Percentiles rank a stretch among this genome's conserved stretches.
phyloP scores from a whole-genome alignment of 2,329 filamentous ascomycete species.

The Cordyceps militaris region DNA sequence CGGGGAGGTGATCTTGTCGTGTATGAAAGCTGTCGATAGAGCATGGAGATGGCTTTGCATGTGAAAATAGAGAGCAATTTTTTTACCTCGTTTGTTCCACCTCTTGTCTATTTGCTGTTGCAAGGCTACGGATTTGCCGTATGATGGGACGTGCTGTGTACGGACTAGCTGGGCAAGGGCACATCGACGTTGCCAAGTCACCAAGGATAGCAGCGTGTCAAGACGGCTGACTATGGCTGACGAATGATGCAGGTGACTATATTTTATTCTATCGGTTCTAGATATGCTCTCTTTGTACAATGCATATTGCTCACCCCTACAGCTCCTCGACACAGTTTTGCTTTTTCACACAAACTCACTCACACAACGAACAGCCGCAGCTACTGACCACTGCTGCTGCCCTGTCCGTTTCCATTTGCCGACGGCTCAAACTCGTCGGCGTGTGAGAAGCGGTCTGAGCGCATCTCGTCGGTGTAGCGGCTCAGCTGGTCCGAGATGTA shows the following conservation, averaged over 20 bases:
- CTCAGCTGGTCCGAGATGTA: constrained; percentile 79
- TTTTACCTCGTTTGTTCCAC: constrained; percentile 11
- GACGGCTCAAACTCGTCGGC: constrained; percentile 44
- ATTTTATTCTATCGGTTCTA: background rate
- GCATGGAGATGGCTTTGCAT: constrained; percentile 14
- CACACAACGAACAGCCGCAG: background rate
- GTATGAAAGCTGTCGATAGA: constrained; percentile 14
- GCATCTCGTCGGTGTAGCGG: constrained; percentile 46
- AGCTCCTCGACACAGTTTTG: too few relatives aligned
- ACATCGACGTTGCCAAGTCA: background rate
- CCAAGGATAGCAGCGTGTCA: background rate
- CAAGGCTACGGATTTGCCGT: too few relatives aligned
- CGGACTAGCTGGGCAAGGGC: background rate
- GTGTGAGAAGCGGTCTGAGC: constrained; percentile 21
- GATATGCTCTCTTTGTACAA: background rate
- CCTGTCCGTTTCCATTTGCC: constrained; percentile 17
- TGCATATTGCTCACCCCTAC: background rate
- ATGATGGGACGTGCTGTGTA: background rate
- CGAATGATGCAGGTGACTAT: background rate
- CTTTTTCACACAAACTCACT: too few relatives aligned
- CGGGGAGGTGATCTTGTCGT: background rate
- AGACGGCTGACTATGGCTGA: background rate
- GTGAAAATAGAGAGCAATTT: constrained; percentile 19
- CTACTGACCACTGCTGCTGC: background rate
- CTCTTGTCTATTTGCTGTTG: background rate